Percentiles rank a stretch among this genome's conserved stretches.
phyloP scores from a whole-genome alignment of 179 eudicot genomes.

The Silene vulgaris region DNA sequence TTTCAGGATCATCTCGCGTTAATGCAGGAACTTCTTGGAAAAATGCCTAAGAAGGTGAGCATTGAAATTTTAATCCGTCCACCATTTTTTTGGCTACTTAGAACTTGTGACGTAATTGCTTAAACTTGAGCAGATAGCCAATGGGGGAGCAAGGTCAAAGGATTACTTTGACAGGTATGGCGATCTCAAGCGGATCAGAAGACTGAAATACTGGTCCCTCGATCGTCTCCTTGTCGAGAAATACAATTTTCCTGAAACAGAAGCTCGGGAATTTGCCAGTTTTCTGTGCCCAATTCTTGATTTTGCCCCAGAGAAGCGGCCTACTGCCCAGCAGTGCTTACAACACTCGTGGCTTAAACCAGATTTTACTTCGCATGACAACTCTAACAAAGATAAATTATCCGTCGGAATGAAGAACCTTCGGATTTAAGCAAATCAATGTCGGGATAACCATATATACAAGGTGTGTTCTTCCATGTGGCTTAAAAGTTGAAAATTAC shows the following conservation, averaged over 20 bases:
- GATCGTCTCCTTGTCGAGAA: conserved; percentile 66
- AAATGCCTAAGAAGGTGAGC: conserved; percentile 88
- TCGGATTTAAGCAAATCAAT: conserved; percentile 40
- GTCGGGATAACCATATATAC: conserved; percentile 27
- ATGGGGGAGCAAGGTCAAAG: conserved; percentile 69
- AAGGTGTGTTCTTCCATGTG: conserved; percentile 17
- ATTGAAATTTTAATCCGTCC: conserved; percentile 3
- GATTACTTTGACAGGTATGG: conserved; percentile 89
- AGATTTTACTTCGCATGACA: conserved; percentile 31
- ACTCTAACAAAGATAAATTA: conserved; percentile 37
- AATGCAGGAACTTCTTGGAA: conserved; percentile 96
- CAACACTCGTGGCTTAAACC: conserved; percentile 82
- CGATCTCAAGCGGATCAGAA: conserved; percentile 79
- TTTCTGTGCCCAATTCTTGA: conserved; percentile 77
- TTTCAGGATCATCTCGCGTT: conserved; percentile 92
- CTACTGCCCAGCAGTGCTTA: conserved; percentile 76
- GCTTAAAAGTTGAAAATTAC: conserved; percentile 21
- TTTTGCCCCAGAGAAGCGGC: conserved; percentile 81
- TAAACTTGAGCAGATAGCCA: conserved; percentile 49
- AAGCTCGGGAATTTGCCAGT: conserved; percentile 67
- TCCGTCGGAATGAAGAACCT: conserved; percentile 45
- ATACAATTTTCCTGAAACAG: conserved; percentile 50
- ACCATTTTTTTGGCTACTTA: neutral
- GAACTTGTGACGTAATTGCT: conserved; percentile 12
- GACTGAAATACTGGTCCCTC: conserved; percentile 70